Conservation (phyloP, 768 basidiomycete species). For the Leccinum ochraceum region DNA sequence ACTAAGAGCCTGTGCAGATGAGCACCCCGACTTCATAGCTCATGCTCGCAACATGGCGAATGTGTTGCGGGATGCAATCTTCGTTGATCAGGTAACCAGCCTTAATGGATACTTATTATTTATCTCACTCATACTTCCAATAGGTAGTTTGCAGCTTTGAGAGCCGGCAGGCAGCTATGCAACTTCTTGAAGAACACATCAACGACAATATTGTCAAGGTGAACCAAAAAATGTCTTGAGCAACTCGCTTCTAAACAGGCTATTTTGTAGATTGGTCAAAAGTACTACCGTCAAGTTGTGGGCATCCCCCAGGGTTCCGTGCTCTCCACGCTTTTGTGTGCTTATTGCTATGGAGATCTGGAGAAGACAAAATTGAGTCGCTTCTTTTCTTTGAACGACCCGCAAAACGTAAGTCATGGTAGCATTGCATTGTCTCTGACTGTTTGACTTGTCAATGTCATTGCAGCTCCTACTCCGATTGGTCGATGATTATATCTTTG, state of each 20-base stretch:
- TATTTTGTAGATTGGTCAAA: slow-evolving; percentile 63
- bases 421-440: not conserved
- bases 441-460: not conserved
- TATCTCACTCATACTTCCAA: not conserved
- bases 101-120: not conserved
- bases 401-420: slow-evolving; percentile 55
- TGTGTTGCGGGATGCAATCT: slow-evolving; percentile 71
- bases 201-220: slow-evolving; percentile 92
- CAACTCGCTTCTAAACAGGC: slow-evolving; percentile 2
- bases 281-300: slow-evolving; percentile 81
- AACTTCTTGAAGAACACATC: slow-evolving; percentile 86
- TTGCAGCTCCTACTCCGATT: slow-evolving; percentile 76
- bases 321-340: slow-evolving; percentile 89
- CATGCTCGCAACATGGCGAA: slow-evolving; percentile 68
- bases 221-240: not conserved
- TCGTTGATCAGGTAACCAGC: slow-evolving; percentile 76
- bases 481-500: slow-evolving; percentile 93
- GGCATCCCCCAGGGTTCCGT: slow-evolving; percentile 98
- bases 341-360: slow-evolving; percentile 92
- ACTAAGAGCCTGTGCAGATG: slow-evolving; percentile 48
- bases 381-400: slow-evolving; percentile 57
- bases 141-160: slow-evolving; percentile 57
- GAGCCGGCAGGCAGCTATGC: slow-evolving; percentile 58
- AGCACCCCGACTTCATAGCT: slow-evolving; percentile 71
- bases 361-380: slow-evolving; percentile 68